Evolutionary conservation across 1,284 basidiomycete species (phyloP).

Genomic region (Apiotrichum akiyoshidainum): DNA sequence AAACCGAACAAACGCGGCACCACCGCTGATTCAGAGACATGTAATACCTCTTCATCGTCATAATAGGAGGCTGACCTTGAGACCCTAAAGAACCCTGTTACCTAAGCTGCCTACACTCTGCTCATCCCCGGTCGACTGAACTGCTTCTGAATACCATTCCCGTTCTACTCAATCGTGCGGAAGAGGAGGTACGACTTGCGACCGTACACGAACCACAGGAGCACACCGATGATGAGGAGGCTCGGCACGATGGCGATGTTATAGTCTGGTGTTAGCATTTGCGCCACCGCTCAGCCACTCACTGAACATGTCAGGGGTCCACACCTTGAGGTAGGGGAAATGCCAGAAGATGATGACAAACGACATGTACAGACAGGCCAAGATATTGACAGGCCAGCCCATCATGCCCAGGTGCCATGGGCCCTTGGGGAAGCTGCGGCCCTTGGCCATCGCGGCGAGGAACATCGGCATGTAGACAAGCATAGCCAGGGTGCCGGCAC

Average conservation of each 20-base stretch:
- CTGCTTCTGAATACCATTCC: no score
- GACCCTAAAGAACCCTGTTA: no score
- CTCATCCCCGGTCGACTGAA: no score
- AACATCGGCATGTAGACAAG: not conserved
- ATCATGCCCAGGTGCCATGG: not conserved
- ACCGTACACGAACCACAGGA: slow-evolving; percentile 6
- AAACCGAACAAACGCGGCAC: no score
- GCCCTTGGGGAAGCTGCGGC: slow-evolving; percentile 1
- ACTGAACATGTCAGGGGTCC: slow-evolving; percentile 3
- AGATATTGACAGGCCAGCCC: slow-evolving; percentile 1
- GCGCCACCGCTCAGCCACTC: not conserved
- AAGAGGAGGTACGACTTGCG: slow-evolving; percentile 7
- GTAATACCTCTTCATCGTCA: no score
- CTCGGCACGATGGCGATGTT: slow-evolving; percentile 12
- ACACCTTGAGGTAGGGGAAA: slow-evolving; percentile 6
- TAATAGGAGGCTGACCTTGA: no score
- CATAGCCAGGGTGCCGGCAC: not conserved
- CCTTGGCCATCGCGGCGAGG: not conserved
- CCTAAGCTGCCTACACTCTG: no score
- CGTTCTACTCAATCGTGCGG: not conserved
- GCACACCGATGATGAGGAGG: slow-evolving; percentile 1
- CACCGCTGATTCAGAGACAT: no score
- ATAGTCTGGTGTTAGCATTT: slow-evolving; percentile 5
- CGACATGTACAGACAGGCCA: not conserved
- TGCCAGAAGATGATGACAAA: slow-evolving; percentile 8